Evolutionary conservation across 2,329 filamentous ascomycete genomes (phyloP).

Genomic region (Fusarium circinatum): DNA sequence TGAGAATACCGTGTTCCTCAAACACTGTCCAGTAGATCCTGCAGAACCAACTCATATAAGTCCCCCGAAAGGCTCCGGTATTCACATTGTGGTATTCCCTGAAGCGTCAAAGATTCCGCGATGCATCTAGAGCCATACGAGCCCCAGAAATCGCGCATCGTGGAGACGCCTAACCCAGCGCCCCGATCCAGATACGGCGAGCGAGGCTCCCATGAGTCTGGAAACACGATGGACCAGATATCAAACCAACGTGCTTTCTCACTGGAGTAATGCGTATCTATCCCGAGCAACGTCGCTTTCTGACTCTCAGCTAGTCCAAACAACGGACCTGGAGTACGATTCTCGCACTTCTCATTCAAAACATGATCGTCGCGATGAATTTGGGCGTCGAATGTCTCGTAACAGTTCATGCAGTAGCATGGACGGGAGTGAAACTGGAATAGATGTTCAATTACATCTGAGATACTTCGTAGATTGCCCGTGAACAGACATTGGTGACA

Average conservation of each 20-base stretch:
- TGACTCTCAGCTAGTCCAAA: neutral
- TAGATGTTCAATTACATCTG: neutral
- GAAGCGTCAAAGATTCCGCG: neutral
- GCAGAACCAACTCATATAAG: no score
- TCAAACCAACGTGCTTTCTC: neutral
- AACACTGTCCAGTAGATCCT: no score
- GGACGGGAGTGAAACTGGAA: neutral
- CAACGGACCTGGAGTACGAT: neutral
- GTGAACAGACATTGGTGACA: neutral
- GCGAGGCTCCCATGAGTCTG: neutral
- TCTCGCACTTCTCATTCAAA: neutral
- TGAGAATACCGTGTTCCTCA: no score
- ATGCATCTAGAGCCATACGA: neutral
- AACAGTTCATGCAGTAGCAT: neutral
- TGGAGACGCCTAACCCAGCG: neutral
- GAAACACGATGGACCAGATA: neutral
- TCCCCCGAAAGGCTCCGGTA: no score
- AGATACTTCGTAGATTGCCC: neutral
- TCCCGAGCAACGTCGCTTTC: neutral
- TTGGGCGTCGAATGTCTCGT: neutral
- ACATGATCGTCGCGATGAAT: conserved; percentile 2
- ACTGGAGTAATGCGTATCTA: neutral
- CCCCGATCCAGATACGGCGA: neutral
- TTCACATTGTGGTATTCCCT: neutral
- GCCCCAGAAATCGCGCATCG: neutral